Base-by-base conservation (phyloP, 2,329 filamentous ascomycete genomes). In the Calonectria pauciramosa region DNA sequence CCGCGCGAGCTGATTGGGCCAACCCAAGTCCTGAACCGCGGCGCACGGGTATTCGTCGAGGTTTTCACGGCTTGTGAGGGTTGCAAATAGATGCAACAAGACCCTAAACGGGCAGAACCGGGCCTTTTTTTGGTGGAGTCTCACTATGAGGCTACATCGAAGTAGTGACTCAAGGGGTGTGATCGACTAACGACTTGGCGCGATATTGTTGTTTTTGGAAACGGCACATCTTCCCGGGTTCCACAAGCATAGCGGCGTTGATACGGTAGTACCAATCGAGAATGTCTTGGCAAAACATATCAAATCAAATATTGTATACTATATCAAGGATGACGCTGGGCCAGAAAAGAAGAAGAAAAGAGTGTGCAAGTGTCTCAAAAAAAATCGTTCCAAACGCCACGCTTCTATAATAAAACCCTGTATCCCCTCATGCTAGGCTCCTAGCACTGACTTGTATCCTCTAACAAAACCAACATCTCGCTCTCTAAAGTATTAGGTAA, bases 111-210 rank as follows among this genome's bases (percentile, higher is more conserved):
- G 68, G 32, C 52, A 49, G 59, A 64, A 32, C 44, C 59, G 32
- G 68, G 68, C 47, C 59, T 44, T 63, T 63, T 63, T 41, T 70
- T 38, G 47, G 59, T 59, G 28, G 32, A 64, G 60, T 64, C 60
- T 47, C 23, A 47, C 16, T 47, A 16, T 63, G 26, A 64, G 60
- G 60, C 60, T 71, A 54, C 56, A 60, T 60, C 2, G 36, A 34
- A 38, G 32, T 38, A 36, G 23, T 54, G 51, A 30, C 32, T 28
- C 32, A 36, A 60, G 14, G 56, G 56, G 41, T 30, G 44, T 54
- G 47, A 64, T 49, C 36, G 34, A 36, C 56, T 36, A 60, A 34
- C 23, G 13, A 28, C 56, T 73, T 69, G 56, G 59, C 59, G 56
- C 28, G 16, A 30, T 47, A 26, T 30, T 44, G 34, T 26, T 60